Evolutionary conservation across 73 alveolate species (phyloP), one percentile per base, ranked within the genome.

Genomic region (Blepharisma stoltei): DNA sequence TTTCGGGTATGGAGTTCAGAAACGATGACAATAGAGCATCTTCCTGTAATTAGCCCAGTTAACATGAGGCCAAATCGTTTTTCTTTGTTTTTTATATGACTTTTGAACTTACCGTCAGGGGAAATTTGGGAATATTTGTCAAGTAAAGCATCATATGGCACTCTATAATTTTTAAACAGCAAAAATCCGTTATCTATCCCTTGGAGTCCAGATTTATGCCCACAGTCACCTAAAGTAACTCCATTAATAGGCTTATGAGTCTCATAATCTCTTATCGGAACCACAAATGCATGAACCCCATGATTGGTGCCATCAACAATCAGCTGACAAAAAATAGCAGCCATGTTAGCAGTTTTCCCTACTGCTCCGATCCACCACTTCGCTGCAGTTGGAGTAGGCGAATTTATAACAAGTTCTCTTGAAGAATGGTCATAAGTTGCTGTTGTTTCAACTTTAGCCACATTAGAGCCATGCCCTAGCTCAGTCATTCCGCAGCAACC

Each of bases 391-490:
- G 84, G 92, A 5, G 76, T 54, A 6, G 98, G 98, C 41, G 96
- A 82, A 69, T 92, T 92, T 11, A 92, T 65, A 6, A 92, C 77
- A 32, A 89, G 89, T 55, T 86, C 92, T 60, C 78, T 46, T 7
- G 89, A 70, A 45, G 67, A 27, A 6, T 76, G 81, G 71, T 92
- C 96, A 78, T 87, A 92, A 6, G 82, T 83, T 0, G 98, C 98
- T 11, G 94, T 92, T 0, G 98, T 90, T 48, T 66, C 77, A 6
- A 92, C 25, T 11, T 88, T 90, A 80, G 87, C 76, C 7, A 92
- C 98, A 81, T 92, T 90, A 6, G 95, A 86, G 6, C 97, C 97
- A 76, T 89, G 95, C 7, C 97, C 97, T 20, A 92, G 46, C 78
- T 92, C 97, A 46, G 97, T 92, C 79, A 89, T 71, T 84, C 87